Base-by-base conservation (phyloP, 83 land plant genomes). In the Larix sibirica region DNA sequence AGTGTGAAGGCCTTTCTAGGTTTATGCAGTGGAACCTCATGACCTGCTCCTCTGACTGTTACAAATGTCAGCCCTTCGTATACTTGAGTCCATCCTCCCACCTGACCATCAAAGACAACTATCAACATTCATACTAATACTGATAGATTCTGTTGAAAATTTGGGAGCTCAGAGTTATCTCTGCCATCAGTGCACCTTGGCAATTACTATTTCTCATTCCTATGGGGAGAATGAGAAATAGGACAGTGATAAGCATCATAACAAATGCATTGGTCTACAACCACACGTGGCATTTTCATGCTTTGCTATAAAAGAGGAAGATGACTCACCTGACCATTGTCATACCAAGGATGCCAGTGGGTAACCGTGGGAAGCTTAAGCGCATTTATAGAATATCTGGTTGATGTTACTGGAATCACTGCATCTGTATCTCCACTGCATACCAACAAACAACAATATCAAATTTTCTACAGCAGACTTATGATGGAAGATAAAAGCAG, bases 391-490 rank as follows among this genome's bases (percentile, higher is more conserved):
- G 81, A 85, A 80, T 88, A 80, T 18, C 94, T 73, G 16, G 96
- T 90, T 47, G 89, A 83, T 70, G 96, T 94, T 71, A 92, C 92
- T 40, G 96, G 96, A 79, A 94, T 88, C 10, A 92, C 89, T 21
- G 94, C 87, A 87, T 94, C 96, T 44, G 90, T 90, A 76, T 94
- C 96, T 58, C 96, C 96, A 92, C 96, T 94, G 88, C 7, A 81
- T 24, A 26, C 62, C 23, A 58, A 4, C 28, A 60, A 62, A 26
- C 42, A 62, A 31, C 81, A 62, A 80, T 38, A 81, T 40, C 28
- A 64, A 6, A 47, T 40, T 38, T 42, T 24, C 14, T 62, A 31
- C 16, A 3, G 54, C 3, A 21, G 0, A 60, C 24, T 23, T 21
- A 47, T 67, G 54, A 68, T 50, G 74, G 20, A 54, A 69, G 63